These are phyloP conservation scores for Helianthus tuberosus DNA, from an alignment of 129 eudicot species.

Conservation along the genomic window DNA sequence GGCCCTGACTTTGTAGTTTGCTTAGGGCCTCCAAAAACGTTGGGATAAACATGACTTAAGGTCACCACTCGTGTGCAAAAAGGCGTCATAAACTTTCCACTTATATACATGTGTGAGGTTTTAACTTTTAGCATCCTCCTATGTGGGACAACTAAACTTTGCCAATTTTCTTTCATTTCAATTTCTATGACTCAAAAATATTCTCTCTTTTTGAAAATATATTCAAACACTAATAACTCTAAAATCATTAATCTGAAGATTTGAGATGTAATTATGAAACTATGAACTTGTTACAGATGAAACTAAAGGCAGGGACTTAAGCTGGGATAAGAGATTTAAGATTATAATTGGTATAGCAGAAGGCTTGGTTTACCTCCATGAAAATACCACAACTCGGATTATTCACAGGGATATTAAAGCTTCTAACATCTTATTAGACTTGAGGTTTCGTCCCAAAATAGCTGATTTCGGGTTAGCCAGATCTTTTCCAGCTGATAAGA, in stretches of 20 bases:
- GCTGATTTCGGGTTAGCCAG: slow-evolving; percentile 13
- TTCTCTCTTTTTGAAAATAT: too few relatives aligned
- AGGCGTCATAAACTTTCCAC: too few relatives aligned
- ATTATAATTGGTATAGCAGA: slow-evolving; percentile 8
- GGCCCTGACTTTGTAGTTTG: too few relatives aligned
- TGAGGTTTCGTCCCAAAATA: slow-evolving; percentile 4
- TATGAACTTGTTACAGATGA: slow-evolving; percentile 42
- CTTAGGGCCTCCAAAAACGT: too few relatives aligned
- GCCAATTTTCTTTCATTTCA: too few relatives aligned
- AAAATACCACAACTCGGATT: slow-evolving; percentile 11
- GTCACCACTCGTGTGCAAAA: too few relatives aligned
- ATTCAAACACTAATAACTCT: too few relatives aligned
- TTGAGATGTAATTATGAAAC: background rate
- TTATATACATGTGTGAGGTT: too few relatives aligned
- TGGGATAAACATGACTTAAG: too few relatives aligned
- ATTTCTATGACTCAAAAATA: too few relatives aligned
- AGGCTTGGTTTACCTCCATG: slow-evolving; percentile 21
- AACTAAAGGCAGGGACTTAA: slow-evolving; percentile 51
- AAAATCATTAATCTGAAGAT: background rate
- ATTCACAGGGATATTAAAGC: slow-evolving; percentile 16
- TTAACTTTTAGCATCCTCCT: too few relatives aligned
- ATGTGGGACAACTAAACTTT: too few relatives aligned
- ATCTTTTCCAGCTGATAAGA: background rate
- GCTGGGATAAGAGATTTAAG: slow-evolving; percentile 19
- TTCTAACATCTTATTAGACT: slow-evolving; percentile 9